These are phyloP conservation scores for Leccinum fallax DNA, from an alignment of 1,284 basidiomycete genomes.

Conservation along the genomic window DNA sequence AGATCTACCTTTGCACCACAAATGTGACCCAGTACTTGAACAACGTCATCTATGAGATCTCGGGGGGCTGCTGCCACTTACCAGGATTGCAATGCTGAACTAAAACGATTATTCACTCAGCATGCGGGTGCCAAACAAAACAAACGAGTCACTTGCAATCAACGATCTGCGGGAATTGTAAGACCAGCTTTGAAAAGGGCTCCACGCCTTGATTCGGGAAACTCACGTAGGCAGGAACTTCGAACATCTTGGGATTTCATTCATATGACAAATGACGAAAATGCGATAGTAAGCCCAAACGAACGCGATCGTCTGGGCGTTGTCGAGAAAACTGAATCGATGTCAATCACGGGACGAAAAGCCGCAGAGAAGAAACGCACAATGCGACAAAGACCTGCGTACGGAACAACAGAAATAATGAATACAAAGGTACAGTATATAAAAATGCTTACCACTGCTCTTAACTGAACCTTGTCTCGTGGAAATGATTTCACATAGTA, in stretches of 20 bases:
- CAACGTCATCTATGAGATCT: not conserved
- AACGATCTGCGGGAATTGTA: slow-evolving; percentile 2
- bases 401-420: not conserved
- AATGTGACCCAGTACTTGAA: slow-evolving; percentile 22
- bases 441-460: slow-evolving; percentile 8
- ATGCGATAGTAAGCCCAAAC: not conserved
- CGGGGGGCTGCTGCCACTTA: slow-evolving; percentile 2
- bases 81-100: not conserved
- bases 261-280: slow-evolving; percentile 14
- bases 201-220: no score
- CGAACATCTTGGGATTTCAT: not conserved
- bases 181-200: not conserved
- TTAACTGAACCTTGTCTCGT: slow-evolving; percentile 13
- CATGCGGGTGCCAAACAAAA: not conserved
- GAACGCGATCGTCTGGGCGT: slow-evolving; percentile 1
- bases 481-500: slow-evolving; percentile 25
- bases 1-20: slow-evolving; percentile 19
- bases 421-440: no score
- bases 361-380: slow-evolving; percentile 4
- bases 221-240: slow-evolving; percentile 17
- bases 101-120: slow-evolving; percentile 3
- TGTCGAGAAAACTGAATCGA: slow-evolving; percentile 14
- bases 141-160: slow-evolving; percentile 8
- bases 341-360: slow-evolving; percentile 3
- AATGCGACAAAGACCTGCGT: slow-evolving; percentile 14